Base-by-base conservation (phyloP, 2,329 filamentous ascomycete species). In the Peltaster fructicola region DNA sequence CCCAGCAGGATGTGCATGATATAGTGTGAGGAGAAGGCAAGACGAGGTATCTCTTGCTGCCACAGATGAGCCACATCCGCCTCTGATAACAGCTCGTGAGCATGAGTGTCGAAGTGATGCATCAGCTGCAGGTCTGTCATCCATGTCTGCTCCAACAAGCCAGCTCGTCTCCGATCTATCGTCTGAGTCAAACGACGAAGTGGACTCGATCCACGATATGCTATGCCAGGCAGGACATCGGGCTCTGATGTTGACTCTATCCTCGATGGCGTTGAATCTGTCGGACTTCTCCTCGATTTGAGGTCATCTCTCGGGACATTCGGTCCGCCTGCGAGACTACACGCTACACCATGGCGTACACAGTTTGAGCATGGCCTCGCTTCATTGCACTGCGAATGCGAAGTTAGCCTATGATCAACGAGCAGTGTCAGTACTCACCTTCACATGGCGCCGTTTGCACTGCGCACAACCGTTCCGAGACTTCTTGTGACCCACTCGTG, bases 401-500 rank as follows among this genome's bases (percentile, higher is more conserved):
- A 22, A 30, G 12, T 17, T 17, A 12, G 12, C 7, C 18, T 22
- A 16, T 23, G 26, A n/a, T 16, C 6, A 15, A 6, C 12, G n/a
- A 10, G 8, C 9, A n/a, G 8, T 18, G 21, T 12, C 10, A 28
- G n/a, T 10, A 33, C 36, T 14, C 32, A 42, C 41, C 35, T 45
- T 47, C 10, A 47, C 43, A 31, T 44, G 42, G 22, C 44, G 23
- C 22, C 35, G 32, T 25, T 47, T 47, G 26, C 44, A 47, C 24
- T 47, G 44, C 13, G 40, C 39, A 24, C 44, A 47, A 8, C 42
- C 42, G 15, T 37, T 37, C 15, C 40, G 28, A 11, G 34, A 38
- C 24, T 44, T 44, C 32, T 40, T 41, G 18, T 44, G 39, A 6
- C 40, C 40, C 13, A 43, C 33, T 9, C 43, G 34, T 13, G 43